A percentile compares a stretch with the other conserved stretches of the same genome.
These are phyloP conservation scores for Aureobasidium sp. DNA, from an alignment of 2,329 filamentous ascomycete species.

Conservation along the genomic window DNA sequence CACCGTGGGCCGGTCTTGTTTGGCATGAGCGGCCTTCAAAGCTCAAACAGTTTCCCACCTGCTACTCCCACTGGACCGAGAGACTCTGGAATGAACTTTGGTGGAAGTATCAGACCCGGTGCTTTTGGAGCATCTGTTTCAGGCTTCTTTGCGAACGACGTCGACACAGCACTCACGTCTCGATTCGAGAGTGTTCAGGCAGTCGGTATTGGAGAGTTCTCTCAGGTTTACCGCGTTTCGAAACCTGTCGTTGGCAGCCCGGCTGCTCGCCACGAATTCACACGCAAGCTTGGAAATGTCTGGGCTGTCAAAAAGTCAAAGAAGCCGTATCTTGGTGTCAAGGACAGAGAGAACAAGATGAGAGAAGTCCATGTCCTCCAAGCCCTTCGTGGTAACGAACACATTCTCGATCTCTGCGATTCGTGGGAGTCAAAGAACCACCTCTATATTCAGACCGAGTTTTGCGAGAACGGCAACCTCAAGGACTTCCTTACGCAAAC, in stretches of 20 bases:
- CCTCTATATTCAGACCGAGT: conserved; percentile 96
- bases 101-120: conserved; percentile 35
- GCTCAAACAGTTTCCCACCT: conserved; percentile 50
- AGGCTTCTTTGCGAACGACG: conserved; percentile 59
- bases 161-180: conserved; percentile 64
- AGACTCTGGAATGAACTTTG: conserved; percentile 50
- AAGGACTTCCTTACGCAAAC: conserved; percentile 77
- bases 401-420: conserved; percentile 75
- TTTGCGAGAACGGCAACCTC: conserved; percentile 86
- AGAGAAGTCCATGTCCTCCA: conserved; percentile 75
- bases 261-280: conserved; percentile 21
- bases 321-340: conserved; percentile 65
- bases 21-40: conserved; percentile 28
- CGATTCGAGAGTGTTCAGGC: conserved; percentile 75
- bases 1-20: conserved; percentile 31
- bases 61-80: conserved; percentile 71
- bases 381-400: conserved; percentile 69
- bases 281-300: conserved; percentile 38
- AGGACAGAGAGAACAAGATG: conserved; percentile 74
- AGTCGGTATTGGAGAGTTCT: conserved; percentile 86
- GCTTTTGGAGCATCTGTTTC: conserved; percentile 47
- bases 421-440: conserved; percentile 80
- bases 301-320: conserved; percentile 94
- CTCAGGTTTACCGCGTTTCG: conserved; percentile 76
- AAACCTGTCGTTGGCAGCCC: conserved; percentile 33